Base-by-base conservation (phyloP, 257 asterid genomes). In the Euphrasia confusa region DNA sequence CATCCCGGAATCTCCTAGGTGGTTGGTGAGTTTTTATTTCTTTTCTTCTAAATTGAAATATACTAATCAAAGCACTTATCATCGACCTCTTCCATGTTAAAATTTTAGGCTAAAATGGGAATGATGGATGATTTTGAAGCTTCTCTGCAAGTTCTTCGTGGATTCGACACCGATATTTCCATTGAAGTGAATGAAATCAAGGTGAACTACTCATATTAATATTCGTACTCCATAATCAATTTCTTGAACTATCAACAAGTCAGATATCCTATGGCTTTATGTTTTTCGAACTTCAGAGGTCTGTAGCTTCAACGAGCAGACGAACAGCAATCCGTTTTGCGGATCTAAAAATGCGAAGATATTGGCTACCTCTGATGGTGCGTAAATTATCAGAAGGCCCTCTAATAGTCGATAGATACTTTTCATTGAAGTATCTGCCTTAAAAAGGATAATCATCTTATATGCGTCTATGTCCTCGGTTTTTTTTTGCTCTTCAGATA, bases 331-430 rank as follows among this genome's bases (percentile, higher is more conserved):
- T 91, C 37, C 84, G 83, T 61, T 88, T 91, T 63, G 92, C 88
- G 14, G 98, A 91, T 65, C 83, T 91, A 71, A 84, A 82, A 72
- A 71, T 75, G 72, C 82, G 79, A 84, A 77, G 98, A 91, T 91
- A 91, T 72, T 91, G 98, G 98, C 78, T 85, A 21, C 98, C 98
- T 58, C 77, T 91, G 35, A 88, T 91, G 98, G 98, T 91, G 63
- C 18, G 53, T 61, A 58, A 10, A 1, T 59, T 67, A 47, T 63
- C 15, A 10, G 3, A 47, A 66, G 57, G 27, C 59, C 65, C 60
- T 44, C 26, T 49, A 8, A 4, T 56, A 37, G 42, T 8, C 10
- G 3, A 37, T 9, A 37, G 2, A 37, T 37, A 7, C 42, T 37
- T 37, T 37, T 37, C 2, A 37, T 11, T 7, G 2, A 7, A 37